Percentiles rank a stretch among this genome's conserved stretches.
Conservation (phyloP, 2,329 filamentous ascomycete genomes). For the Escovopsis sp. region DNA sequence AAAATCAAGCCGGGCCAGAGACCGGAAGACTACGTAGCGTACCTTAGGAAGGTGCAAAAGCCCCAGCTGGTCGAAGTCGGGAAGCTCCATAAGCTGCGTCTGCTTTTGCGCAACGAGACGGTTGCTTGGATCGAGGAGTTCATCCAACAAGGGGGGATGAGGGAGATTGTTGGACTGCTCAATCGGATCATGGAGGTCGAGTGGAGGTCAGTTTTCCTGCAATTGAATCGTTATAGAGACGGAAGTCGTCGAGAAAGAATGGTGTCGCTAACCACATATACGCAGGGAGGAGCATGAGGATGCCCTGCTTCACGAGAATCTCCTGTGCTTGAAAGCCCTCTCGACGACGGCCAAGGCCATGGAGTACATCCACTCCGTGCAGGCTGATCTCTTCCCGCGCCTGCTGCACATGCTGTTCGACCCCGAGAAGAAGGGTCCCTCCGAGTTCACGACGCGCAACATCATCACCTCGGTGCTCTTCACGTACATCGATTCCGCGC, state of each 20-base stretch:
- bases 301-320: slow-evolving; percentile 74
- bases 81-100: slow-evolving; percentile 80
- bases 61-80: slow-evolving; percentile 83
- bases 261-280: not conserved
- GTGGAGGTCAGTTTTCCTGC: slow-evolving; percentile 53
- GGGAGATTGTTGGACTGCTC: slow-evolving; percentile 72
- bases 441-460: slow-evolving; percentile 85
- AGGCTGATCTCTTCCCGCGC: slow-evolving; percentile 69
- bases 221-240: not conserved
- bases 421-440: slow-evolving; percentile 94
- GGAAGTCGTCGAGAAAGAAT: too few relatives aligned
- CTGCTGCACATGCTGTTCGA: slow-evolving; percentile 84
- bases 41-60: slow-evolving; percentile 66
- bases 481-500: slow-evolving; percentile 63
- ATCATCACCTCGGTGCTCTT: slow-evolving; percentile 84
- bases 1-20: slow-evolving; percentile 61
- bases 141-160: slow-evolving; percentile 79
- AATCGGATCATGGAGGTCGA: slow-evolving; percentile 91
- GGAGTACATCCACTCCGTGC: slow-evolving; percentile 66
- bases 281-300: slow-evolving; percentile 88
- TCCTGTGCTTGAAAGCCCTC: slow-evolving; percentile 85
- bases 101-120: slow-evolving; percentile 85
- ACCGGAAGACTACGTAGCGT: slow-evolving; percentile 73
- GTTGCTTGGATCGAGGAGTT: slow-evolving; percentile 92
- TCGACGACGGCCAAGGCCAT: slow-evolving; percentile 83